These are phyloP conservation scores for Sporothrix protearum DNA, from an alignment of 2,329 filamentous ascomycete species.

Conservation along the genomic window DNA sequence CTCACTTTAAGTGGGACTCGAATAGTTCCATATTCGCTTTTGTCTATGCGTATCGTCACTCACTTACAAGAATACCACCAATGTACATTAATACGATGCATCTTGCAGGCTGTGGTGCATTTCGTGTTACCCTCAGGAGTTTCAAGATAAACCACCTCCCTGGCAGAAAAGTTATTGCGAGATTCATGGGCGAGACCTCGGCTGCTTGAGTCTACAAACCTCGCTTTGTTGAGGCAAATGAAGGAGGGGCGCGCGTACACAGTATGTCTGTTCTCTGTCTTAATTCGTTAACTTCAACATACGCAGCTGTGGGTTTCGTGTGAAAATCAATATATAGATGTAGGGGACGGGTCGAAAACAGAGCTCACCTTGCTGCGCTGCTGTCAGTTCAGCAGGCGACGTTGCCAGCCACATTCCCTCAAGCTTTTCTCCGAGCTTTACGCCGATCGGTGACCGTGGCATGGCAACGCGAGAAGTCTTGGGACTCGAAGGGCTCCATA, in stretches of 20 bases:
- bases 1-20: background rate
- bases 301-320: too few relatives aligned
- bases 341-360: background rate
- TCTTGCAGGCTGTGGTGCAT: background rate
- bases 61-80: background rate
- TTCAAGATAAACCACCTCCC: background rate
- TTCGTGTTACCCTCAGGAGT: background rate
- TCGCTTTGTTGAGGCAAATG: background rate
- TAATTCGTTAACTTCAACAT: background rate
- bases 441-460: slow-evolving; percentile 63
- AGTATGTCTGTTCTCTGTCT: background rate
- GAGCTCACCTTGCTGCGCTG: slow-evolving; percentile 50
- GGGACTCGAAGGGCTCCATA: slow-evolving; percentile 36
- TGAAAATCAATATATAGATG: background rate
- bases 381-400: slow-evolving; percentile 60
- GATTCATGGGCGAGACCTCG: slow-evolving; percentile 12
- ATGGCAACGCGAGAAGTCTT: slow-evolving; percentile 40
- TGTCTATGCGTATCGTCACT: background rate
- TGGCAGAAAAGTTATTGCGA: background rate
- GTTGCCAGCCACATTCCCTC: slow-evolving; percentile 76
- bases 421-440: slow-evolving; percentile 72
- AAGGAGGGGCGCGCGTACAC: background rate
- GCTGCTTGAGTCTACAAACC: background rate
- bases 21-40: background rate
- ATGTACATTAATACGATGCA: background rate